These are phyloP conservation scores for Dioscorea alata DNA, from an alignment of 106 monocot genomes.

Conservation along the genomic window DNA sequence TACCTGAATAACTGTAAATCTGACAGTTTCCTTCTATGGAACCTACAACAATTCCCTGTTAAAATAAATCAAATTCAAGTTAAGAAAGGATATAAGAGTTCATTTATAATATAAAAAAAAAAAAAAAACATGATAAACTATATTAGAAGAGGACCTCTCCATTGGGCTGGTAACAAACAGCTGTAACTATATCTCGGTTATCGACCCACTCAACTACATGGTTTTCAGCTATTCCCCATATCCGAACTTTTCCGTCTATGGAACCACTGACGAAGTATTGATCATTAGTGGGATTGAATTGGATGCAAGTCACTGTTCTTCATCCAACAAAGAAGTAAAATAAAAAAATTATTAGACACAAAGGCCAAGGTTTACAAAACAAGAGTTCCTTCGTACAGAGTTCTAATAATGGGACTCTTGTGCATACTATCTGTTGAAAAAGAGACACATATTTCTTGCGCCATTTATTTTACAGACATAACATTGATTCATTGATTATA, in stretches of 20 bases:
- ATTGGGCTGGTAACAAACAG: conserved; percentile 58
- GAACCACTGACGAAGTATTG: conserved; percentile 80
- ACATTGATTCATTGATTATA: too few species aligned
- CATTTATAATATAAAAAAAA: background rate
- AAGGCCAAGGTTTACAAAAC: too few species aligned
- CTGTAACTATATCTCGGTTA: conserved; percentile 68
- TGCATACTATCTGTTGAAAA: too few species aligned
- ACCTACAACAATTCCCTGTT: conserved; percentile 64
- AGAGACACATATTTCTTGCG: too few species aligned
- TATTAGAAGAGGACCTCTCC: conserved; percentile 42
- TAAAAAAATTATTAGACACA: too few species aligned
- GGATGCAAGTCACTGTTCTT: conserved; percentile 74
- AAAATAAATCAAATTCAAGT: conserved; percentile 1
- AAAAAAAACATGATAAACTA: background rate
- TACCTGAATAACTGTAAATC: conserved; percentile 83
- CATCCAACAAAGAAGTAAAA: background rate
- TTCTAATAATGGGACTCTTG: too few species aligned
- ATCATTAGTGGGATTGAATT: conserved; percentile 75
- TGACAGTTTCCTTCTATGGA: conserved; percentile 65
- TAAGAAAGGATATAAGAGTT: background rate
- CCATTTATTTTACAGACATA: too few species aligned
- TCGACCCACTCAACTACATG: conserved; percentile 77
- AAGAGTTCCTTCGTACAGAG: too few species aligned
- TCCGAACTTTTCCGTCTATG: conserved; percentile 86
- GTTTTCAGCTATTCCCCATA: conserved; percentile 54